Percentiles rank a stretch among this genome's conserved stretches.
phyloP scores from a whole-genome alignment of 2,329 filamentous ascomycete species.

The Arthrobotrys sphaeroides region DNA sequence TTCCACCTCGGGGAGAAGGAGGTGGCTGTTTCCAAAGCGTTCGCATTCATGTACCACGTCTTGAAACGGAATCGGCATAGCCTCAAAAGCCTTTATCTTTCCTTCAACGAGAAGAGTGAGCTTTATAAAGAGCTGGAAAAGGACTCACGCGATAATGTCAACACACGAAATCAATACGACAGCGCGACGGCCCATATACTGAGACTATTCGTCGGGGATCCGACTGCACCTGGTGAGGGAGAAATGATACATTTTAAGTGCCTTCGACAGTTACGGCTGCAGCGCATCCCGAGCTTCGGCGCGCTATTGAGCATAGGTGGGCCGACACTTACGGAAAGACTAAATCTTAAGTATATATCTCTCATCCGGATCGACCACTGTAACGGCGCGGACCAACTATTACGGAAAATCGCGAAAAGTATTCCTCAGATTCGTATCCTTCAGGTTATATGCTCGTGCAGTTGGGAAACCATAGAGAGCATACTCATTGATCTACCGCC shows the following conservation, averaged over 20 bases:
- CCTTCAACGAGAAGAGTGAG: conserved; percentile 22
- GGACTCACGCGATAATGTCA: background rate
- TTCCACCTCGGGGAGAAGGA: conserved; percentile 22
- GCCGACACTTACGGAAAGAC: background rate
- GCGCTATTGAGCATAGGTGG: conserved; percentile 2
- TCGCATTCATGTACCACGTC: conserved; percentile 17
- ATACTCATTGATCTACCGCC: background rate
- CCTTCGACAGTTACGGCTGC: conserved; percentile 3
- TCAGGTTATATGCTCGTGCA: conserved; percentile 11
- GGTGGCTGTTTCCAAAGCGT: conserved; percentile 10
- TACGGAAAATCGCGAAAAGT: background rate
- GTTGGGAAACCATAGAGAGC: conserved; percentile 17
- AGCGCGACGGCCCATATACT: conserved; percentile 1
- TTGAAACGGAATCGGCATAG: conserved; percentile 11
- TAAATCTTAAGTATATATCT: conserved; percentile 4
- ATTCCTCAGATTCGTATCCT: conserved; percentile 9
- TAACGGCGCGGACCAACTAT: background rate
- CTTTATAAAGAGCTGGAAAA: conserved; percentile 1
- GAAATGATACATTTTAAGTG: conserved; percentile 9
- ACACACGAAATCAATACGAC: conserved; percentile 1
- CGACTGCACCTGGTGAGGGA: background rate
- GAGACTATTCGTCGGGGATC: background rate
- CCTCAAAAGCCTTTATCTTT: conserved; percentile 30
- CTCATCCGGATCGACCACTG: conserved; percentile 20
- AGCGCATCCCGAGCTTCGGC: conserved; percentile 4